Evolutionary conservation across 2,329 filamentous ascomycete species (phyloP).

Genomic region (Penicillium freii): DNA sequence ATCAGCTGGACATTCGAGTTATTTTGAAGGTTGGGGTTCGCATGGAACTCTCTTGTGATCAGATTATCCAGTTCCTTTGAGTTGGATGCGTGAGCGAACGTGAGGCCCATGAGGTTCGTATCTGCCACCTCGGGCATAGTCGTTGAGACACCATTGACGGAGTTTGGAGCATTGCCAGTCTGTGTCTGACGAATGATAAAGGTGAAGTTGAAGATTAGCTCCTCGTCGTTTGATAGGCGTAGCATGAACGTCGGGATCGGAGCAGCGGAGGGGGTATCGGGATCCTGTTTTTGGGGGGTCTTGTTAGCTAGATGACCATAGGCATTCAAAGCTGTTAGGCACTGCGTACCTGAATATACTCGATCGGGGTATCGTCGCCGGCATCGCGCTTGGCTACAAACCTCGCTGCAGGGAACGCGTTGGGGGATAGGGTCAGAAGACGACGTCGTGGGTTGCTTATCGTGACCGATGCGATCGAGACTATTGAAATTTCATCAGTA

Average conservation of each 20-base stretch:
- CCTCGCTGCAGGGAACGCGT: conserved; percentile 80
- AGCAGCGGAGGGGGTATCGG: conserved; percentile 57
- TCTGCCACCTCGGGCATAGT: conserved; percentile 56
- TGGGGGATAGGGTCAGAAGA: conserved; percentile 75
- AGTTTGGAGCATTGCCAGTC: conserved; percentile 51
- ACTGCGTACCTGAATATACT: conserved; percentile 79
- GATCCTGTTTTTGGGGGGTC: conserved; percentile 61
- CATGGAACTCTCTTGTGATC: conserved; percentile 91
- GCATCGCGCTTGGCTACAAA: conserved; percentile 69
- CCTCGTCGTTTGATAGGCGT: conserved; percentile 85
- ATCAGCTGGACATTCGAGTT: conserved; percentile 93
- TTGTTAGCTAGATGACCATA: conserved; percentile 6
- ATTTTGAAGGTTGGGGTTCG: conserved; percentile 95
- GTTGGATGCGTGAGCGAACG: conserved; percentile 86
- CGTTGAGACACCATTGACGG: conserved; percentile 51
- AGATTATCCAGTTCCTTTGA: conserved; percentile 86
- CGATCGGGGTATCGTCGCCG: conserved; percentile 73
- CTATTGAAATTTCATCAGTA: conserved; percentile 49
- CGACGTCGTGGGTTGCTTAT: conserved; percentile 78
- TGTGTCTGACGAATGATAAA: conserved; percentile 68
- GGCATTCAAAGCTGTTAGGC: conserved; percentile 2
- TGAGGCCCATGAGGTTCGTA: conserved; percentile 81
- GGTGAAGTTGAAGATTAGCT: conserved; percentile 88
- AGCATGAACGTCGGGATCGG: conserved; percentile 70
- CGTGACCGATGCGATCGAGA: conserved; percentile 79